These are phyloP conservation scores for Trametes sp. DNA, from an alignment of 1,284 basidiomycete genomes.

Conservation along the genomic window DNA sequence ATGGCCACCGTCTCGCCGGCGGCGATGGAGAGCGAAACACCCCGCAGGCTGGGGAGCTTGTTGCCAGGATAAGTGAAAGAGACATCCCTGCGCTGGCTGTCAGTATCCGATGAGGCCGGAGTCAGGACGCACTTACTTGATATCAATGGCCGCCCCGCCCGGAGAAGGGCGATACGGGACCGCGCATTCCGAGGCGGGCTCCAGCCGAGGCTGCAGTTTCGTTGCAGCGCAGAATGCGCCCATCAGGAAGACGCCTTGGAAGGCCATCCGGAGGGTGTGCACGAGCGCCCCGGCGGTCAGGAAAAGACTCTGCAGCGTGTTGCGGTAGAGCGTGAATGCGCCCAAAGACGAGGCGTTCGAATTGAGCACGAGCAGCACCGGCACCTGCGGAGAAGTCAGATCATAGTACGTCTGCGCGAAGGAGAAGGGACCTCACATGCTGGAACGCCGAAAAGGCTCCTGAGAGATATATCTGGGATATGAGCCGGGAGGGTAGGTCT, in stretches of 20 bases:
- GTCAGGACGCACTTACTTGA: conserved; percentile 53
- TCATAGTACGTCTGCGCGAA: too few relatives aligned
- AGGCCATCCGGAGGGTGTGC: conserved; percentile 70
- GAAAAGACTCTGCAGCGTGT: conserved; percentile 75
- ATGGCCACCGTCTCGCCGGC: conserved; percentile 83
- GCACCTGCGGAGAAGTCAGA: conserved; percentile 54
- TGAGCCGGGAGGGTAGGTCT: conserved; percentile 38
- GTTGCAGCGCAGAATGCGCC: conserved; percentile 81
- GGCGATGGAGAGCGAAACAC: conserved; percentile 72
- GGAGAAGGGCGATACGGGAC: conserved; percentile 54
- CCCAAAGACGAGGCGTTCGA: conserved; percentile 78
- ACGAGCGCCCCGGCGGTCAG: conserved; percentile 67
- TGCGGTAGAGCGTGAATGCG: conserved; percentile 78
- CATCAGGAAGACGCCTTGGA: conserved; percentile 83
- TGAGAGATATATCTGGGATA: conserved; percentile 66
- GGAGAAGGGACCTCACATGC: too few relatives aligned
- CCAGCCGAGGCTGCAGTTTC: conserved; percentile 70
- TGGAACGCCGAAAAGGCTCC: conserved; percentile 70
- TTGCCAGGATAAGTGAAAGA: conserved; percentile 81
- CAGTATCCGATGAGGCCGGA: conserved; percentile 6
- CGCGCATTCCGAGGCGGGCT: conserved; percentile 59
- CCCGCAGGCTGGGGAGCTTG: conserved; percentile 65
- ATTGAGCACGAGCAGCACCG: conserved; percentile 73
- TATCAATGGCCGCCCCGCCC: conserved; percentile 73
- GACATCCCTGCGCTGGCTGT: conserved; percentile 55